Evolutionary conservation across 2,329 filamentous ascomycete species (phyloP).

Genomic region (Teratosphaeria pseudoeucalypti): DNA sequence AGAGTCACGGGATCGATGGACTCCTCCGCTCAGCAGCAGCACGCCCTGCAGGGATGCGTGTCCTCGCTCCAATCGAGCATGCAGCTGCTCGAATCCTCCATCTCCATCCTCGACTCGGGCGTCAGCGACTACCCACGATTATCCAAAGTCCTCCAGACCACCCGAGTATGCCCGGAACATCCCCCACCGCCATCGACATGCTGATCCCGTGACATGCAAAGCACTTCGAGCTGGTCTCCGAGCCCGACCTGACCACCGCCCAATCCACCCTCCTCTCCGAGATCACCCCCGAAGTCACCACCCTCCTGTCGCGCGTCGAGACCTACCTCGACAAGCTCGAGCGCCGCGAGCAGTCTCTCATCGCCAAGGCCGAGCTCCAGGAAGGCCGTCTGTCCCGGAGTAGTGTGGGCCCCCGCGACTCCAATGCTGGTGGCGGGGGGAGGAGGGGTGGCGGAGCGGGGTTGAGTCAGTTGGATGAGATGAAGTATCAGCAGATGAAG

Average conservation of each 20-base stretch:
- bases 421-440: background rate
- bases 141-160: constrained; percentile 52
- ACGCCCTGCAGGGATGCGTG: constrained; percentile 49
- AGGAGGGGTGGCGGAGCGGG: constrained; percentile 4
- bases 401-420: background rate
- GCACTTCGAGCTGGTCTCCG: constrained; percentile 89
- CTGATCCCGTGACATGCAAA: constrained; percentile 50
- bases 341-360: constrained; percentile 71
- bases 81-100: constrained; percentile 51
- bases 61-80: constrained; percentile 51
- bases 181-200: background rate
- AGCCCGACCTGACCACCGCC: constrained; percentile 68
- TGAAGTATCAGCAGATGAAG: constrained; percentile 55
- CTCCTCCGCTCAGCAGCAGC: constrained; percentile 15
- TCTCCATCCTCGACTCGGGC: constrained; percentile 51
- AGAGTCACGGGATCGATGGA: constrained; percentile 12
- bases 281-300: constrained; percentile 75
- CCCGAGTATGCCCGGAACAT: constrained; percentile 38
- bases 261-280: constrained; percentile 78
- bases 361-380: constrained; percentile 73
- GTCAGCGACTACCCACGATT: constrained; percentile 55
- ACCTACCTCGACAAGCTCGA: constrained; percentile 73
- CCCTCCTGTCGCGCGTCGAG: constrained; percentile 70
- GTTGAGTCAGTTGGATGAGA: constrained; percentile 39
- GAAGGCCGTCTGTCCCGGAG: constrained; percentile 53